Evolutionary conservation across 305 asterid genomes (phyloP).

Genomic region (Fraxinus dipetala): DNA sequence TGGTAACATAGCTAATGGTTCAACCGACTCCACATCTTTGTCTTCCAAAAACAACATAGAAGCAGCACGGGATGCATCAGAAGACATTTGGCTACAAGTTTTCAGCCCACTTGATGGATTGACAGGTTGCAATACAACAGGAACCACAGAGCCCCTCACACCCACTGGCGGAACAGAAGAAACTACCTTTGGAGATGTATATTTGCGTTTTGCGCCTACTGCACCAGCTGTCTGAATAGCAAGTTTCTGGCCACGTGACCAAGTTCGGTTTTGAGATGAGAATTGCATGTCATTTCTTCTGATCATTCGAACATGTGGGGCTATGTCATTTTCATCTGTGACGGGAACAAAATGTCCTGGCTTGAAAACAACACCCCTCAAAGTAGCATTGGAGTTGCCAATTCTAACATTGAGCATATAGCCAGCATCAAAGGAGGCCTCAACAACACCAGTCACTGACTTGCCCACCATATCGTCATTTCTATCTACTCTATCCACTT

Average conservation of each 20-base stretch:
- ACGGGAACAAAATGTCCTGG: slow-evolving; percentile 71
- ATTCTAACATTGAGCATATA: slow-evolving; percentile 67
- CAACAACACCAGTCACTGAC: slow-evolving; percentile 72
- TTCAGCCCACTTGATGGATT: slow-evolving; percentile 38
- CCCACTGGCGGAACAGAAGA: slow-evolving; percentile 52
- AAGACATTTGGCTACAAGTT: slow-evolving; percentile 27
- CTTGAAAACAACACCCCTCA: slow-evolving; percentile 85
- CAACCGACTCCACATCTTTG: slow-evolving; percentile 56
- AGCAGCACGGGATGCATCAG: slow-evolving; percentile 25
- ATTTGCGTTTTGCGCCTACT: slow-evolving; percentile 37
- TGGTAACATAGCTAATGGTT: slow-evolving; percentile 63
- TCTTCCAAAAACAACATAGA: slow-evolving; percentile 40
- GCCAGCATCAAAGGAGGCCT: slow-evolving; percentile 86
- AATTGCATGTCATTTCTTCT: slow-evolving; percentile 38
- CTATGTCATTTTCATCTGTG: slow-evolving; percentile 69
- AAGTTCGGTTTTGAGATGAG: slow-evolving; percentile 39
- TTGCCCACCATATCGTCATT: slow-evolving; percentile 59
- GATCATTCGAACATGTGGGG: slow-evolving; percentile 74
- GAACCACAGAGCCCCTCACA: slow-evolving; percentile 60
- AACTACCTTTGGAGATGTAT: slow-evolving; percentile 27
- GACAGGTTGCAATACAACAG: slow-evolving; percentile 67
- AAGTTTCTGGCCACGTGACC: slow-evolving; percentile 32
- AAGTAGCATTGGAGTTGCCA: slow-evolving; percentile 55
- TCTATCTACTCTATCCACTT: slow-evolving; percentile 26
- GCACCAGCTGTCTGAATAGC: slow-evolving; percentile 25